These are phyloP conservation scores for Umbelopsis isabellina DNA, from an alignment of 192 early-diverging fungal species.

Conservation along the genomic window DNA sequence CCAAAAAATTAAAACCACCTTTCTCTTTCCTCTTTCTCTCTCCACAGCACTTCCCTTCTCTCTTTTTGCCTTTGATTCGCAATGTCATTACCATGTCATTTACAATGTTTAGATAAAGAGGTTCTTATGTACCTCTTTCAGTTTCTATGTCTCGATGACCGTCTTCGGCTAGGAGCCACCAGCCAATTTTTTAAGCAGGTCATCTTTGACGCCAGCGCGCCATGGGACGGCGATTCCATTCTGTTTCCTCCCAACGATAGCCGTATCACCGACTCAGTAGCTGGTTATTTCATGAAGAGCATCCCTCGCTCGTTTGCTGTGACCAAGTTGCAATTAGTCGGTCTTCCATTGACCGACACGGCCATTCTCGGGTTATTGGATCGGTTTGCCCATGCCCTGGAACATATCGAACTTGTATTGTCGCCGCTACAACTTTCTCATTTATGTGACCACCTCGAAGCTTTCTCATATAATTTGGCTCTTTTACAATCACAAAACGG, in stretches of 20 bases:
- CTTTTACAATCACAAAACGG: conserved; percentile 15
- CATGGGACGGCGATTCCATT: conserved; percentile 1
- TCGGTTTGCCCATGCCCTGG: conserved; percentile 11
- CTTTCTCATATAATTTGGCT: conserved; percentile 4
- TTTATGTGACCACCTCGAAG: conserved; percentile 13
- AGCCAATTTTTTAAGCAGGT: background rate
- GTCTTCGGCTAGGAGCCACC: conserved; percentile 2
- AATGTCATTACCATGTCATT: conserved; percentile 15
- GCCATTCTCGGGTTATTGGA: conserved; percentile 13
- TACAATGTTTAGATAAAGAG: conserved; percentile 10
- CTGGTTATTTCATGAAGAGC: conserved; percentile 14
- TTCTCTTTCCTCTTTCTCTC: background rate
- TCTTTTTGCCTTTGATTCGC: background rate
- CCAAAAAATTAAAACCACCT: background rate
- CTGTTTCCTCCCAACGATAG: conserved; percentile 10
- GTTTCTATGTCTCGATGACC: background rate
- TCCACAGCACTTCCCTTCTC: background rate
- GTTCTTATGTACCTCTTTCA: conserved; percentile 1
- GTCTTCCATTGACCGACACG: conserved; percentile 14
- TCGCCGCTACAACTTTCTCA: conserved; percentile 8
- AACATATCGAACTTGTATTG: conserved; percentile 13
- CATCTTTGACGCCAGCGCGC: conserved; percentile 21
- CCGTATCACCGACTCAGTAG: conserved; percentile 14
- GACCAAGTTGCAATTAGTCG: background rate
- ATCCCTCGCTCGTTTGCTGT: conserved; percentile 11